Conservation (phyloP, 179 eudicot genomes). For the Actinidia polygama region DNA sequence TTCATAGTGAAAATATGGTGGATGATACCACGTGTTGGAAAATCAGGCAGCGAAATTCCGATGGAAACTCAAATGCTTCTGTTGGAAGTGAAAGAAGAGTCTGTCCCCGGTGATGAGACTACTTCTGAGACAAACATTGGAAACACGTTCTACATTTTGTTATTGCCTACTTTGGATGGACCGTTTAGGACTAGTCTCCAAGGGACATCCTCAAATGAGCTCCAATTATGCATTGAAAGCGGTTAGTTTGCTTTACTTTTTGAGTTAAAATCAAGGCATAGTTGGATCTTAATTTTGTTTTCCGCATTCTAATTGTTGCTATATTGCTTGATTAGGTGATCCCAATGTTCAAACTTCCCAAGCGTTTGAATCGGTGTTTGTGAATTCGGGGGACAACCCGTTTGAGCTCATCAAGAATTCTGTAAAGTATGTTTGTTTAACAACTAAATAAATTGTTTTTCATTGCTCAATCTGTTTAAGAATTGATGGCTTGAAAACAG, state of each 20-base stretch:
- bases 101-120: constrained; percentile 32
- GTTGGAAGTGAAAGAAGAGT: constrained; percentile 51
- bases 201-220: constrained; percentile 52
- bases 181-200: constrained; percentile 58
- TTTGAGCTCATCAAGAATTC: constrained; percentile 61
- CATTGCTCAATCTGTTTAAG: neutral
- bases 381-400: constrained; percentile 44
- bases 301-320: neutral
- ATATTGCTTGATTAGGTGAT: constrained; percentile 31
- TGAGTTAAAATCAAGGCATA: neutral
- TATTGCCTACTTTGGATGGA: constrained; percentile 70
- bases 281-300: neutral
- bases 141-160: constrained; percentile 41
- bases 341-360: constrained; percentile 44
- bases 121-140: constrained; percentile 11
- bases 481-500: neutral
- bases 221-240: constrained; percentile 34
- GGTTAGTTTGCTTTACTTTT: constrained; percentile 27
- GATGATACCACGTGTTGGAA: constrained; percentile 78
- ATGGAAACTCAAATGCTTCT: constrained; percentile 74
- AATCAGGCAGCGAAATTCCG: constrained; percentile 56
- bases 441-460: neutral
- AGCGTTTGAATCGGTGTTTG: constrained; percentile 53
- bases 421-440: neutral
- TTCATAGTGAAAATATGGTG: constrained; percentile 63